phyloP scores from a whole-genome alignment of 768 basidiomycete genomes.

The Lactarius sanguifluus region DNA sequence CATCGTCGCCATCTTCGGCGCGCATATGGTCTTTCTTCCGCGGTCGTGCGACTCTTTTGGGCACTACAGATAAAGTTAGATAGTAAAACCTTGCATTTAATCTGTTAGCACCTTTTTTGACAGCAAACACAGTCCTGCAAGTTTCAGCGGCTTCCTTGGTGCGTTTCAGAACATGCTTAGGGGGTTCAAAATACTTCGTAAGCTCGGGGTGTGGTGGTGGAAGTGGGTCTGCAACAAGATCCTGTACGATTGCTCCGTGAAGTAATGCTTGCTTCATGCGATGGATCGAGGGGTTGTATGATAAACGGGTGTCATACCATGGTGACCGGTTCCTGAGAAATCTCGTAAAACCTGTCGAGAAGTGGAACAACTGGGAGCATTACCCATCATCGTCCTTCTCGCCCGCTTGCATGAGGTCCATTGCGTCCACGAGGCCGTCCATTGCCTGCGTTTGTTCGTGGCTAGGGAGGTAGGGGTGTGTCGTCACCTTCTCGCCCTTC shows the following conservation, averaged over 20 bases:
- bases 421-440: slow-evolving; percentile 82
- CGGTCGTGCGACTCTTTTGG: slow-evolving; percentile 55
- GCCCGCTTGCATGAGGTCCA: slow-evolving; percentile 81
- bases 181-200: slow-evolving; percentile 80
- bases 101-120: slow-evolving; percentile 63
- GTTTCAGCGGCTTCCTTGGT: slow-evolving; percentile 55
- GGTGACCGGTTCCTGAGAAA: slow-evolving; percentile 51
- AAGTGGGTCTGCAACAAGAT: slow-evolving; percentile 71
- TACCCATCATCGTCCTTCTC: slow-evolving; percentile 78
- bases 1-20: slow-evolving; percentile 53
- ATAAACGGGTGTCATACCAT: slow-evolving; percentile 77
- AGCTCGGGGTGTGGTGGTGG: slow-evolving; percentile 86
- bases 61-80: slow-evolving; percentile 43
- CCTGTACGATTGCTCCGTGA: slow-evolving; percentile 76
- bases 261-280: slow-evolving; percentile 92
- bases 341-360: slow-evolving; percentile 9
- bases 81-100: background rate
- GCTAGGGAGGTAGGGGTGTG: slow-evolving; percentile 84
- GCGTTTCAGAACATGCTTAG: slow-evolving; percentile 62
- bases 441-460: slow-evolving; percentile 75
- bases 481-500: slow-evolving; percentile 67
- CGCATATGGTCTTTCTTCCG: slow-evolving; percentile 64
- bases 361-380: background rate
- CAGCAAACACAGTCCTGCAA: slow-evolving; percentile 66
- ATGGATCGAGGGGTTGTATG: slow-evolving; percentile 89